A percentile compares a stretch with the other conserved stretches of the same genome.
Conservation (phyloP, 345 rosid genomes). For the Heritiera fomes region DNA sequence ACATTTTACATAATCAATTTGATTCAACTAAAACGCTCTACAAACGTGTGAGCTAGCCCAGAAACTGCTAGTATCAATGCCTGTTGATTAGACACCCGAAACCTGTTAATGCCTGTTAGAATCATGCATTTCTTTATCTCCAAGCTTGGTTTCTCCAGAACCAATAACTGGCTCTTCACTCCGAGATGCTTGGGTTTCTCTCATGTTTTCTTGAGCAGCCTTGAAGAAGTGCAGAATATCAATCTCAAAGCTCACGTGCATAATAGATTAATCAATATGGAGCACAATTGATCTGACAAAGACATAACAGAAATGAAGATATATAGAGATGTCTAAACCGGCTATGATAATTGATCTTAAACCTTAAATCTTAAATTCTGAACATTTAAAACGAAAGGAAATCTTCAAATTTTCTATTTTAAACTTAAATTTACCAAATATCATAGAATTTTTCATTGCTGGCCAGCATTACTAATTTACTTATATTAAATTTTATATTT, state of each 20-base stretch:
- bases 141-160: slow-evolving; percentile 16
- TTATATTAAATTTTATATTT: neutral
- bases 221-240: slow-evolving; percentile 26
- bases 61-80: neutral
- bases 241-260: slow-evolving; percentile 1
- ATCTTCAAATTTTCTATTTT: neutral
- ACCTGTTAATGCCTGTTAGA: slow-evolving; percentile 3
- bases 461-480: no score
- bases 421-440: neutral
- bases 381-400: neutral
- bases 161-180: slow-evolving; percentile 20
- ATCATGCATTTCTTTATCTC: slow-evolving; percentile 21
- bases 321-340: neutral
- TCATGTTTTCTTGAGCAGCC: slow-evolving; percentile 90
- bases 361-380: no score
- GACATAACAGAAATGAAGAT: no score
- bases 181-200: slow-evolving; percentile 42
- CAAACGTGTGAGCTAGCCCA: neutral
- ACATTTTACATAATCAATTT: neutral
- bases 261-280: neutral
- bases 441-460: no score
- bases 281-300: neutral
- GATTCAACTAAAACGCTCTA: neutral
- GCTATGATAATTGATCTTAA: no score
- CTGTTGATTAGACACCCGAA: slow-evolving; percentile 4